phyloP scores from a whole-genome alignment of 371 early-diverging fungal genomes.

The Mortierella sp. region DNA sequence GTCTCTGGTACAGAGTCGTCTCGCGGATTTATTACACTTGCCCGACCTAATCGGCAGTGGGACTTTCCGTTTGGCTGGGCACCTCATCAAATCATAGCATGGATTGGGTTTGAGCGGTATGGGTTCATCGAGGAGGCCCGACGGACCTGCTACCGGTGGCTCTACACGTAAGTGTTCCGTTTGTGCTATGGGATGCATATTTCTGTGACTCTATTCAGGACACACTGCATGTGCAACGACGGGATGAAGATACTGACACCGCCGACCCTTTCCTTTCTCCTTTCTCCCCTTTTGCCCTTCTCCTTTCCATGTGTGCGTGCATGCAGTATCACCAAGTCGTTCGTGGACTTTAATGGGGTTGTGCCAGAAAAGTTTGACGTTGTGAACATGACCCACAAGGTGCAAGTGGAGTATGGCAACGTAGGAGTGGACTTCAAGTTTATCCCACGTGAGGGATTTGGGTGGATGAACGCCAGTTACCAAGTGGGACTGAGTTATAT shows the following conservation, averaged over 20 bases:
- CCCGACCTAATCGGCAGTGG: slow-evolving; percentile 98
- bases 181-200: no score
- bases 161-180: slow-evolving; percentile 80
- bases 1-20: slow-evolving; percentile 42
- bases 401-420: slow-evolving; percentile 95
- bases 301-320: not conserved
- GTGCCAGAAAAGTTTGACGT: slow-evolving; percentile 98
- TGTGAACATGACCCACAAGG: slow-evolving; percentile 88
- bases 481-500: slow-evolving; percentile 86
- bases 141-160: slow-evolving; percentile 93
- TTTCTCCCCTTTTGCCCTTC: not conserved
- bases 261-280: not conserved
- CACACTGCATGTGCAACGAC: no score
- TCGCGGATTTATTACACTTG: slow-evolving; percentile 27
- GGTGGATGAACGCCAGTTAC: slow-evolving; percentile 97
- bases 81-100: slow-evolving; percentile 97
- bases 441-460: slow-evolving; percentile 96
- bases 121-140: slow-evolving; percentile 81
- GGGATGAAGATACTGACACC: no score
- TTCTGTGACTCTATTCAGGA: no score
- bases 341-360: slow-evolving; percentile 97
- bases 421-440: slow-evolving; percentile 95
- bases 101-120: slow-evolving; percentile 90
- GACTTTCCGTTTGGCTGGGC: slow-evolving; percentile 98
- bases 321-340: slow-evolving; percentile 83